Percentiles rank a stretch among this genome's conserved stretches.
Conservation (phyloP, 2,329 filamentous ascomycete genomes). For the Aureobasidium vineae region DNA sequence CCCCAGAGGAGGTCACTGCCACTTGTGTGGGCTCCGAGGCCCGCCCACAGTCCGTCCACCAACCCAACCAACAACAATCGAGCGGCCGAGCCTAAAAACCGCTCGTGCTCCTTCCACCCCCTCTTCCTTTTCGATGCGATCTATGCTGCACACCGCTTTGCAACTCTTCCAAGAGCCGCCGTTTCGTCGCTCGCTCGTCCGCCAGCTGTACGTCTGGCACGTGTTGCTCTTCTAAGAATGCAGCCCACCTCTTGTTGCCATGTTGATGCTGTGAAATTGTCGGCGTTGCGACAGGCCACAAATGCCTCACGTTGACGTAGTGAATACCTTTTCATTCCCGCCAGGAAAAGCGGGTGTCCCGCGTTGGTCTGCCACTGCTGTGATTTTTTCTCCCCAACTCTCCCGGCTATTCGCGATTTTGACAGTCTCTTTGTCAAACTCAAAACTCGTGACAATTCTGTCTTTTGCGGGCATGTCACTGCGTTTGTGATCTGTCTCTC, state of each 20-base stretch:
- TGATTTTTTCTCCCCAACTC: neutral
- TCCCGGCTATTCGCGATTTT: slow-evolving; percentile 11
- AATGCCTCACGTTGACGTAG: slow-evolving; percentile 25
- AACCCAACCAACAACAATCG: slow-evolving; percentile 16
- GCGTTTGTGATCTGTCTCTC: slow-evolving; percentile 9
- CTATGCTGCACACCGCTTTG: slow-evolving; percentile 13
- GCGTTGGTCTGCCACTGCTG: neutral
- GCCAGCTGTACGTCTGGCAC: neutral
- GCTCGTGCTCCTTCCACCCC: slow-evolving; percentile 16
- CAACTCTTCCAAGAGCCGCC: neutral
- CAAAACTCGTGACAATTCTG: slow-evolving; percentile 12
- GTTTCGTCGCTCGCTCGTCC: slow-evolving; percentile 2
- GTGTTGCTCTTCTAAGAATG: neutral
- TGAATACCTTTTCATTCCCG: slow-evolving; percentile 9
- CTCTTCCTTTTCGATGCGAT: slow-evolving; percentile 1
- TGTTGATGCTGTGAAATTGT: slow-evolving; percentile 11
- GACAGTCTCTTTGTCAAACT: slow-evolving; percentile 7
- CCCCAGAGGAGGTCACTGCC: slow-evolving; percentile 9
- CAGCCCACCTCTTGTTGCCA: neutral
- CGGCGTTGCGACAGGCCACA: slow-evolving; percentile 6
- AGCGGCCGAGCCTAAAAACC: neutral
- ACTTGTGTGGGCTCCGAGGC: slow-evolving; percentile 1
- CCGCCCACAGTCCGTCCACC: slow-evolving; percentile 1
- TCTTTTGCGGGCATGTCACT: neutral
- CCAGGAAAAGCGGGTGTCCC: slow-evolving; percentile 7